Percentiles rank a stretch among this genome's conserved stretches.
phyloP scores from a whole-genome alignment of 768 basidiomycete species.

The Cyathus striatus region DNA sequence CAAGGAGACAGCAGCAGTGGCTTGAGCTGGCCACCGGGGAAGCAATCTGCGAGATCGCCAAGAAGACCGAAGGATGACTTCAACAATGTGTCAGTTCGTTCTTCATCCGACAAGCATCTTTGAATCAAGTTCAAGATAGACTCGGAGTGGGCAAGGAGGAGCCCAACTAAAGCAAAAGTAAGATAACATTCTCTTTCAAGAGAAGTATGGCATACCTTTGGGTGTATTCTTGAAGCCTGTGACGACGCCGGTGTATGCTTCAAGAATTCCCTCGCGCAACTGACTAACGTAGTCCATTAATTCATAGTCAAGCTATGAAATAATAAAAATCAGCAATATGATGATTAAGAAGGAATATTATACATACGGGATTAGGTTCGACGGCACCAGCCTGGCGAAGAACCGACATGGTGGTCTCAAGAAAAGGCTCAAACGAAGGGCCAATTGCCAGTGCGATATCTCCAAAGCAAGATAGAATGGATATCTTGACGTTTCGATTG shows the following conservation, averaged over 20 bases:
- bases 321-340: constrained; percentile 4
- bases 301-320: constrained; percentile 70
- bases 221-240: constrained; percentile 83
- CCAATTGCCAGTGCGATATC: constrained; percentile 95
- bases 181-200: constrained; percentile 5
- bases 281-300: constrained; percentile 88
- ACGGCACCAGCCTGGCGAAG: constrained; percentile 87
- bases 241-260: constrained; percentile 94
- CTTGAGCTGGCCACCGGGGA: constrained; percentile 78
- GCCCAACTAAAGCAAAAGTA: constrained; percentile 22
- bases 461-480: constrained; percentile 93
- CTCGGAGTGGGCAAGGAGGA: constrained; percentile 66
- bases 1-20: constrained; percentile 74
- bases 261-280: constrained; percentile 91
- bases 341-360: neutral
- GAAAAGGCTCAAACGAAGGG: constrained; percentile 78
- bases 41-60: constrained; percentile 90
- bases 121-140: constrained; percentile 79
- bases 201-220: constrained; percentile 45
- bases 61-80: constrained; percentile 80
- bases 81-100: constrained; percentile 73
- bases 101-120: constrained; percentile 74
- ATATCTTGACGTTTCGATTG: constrained; percentile 93
- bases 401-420: constrained; percentile 87
- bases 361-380: constrained; percentile 78